These are phyloP conservation scores for Geranium rotundifolium DNA, from an alignment of 345 rosid genomes.

Conservation along the genomic window DNA sequence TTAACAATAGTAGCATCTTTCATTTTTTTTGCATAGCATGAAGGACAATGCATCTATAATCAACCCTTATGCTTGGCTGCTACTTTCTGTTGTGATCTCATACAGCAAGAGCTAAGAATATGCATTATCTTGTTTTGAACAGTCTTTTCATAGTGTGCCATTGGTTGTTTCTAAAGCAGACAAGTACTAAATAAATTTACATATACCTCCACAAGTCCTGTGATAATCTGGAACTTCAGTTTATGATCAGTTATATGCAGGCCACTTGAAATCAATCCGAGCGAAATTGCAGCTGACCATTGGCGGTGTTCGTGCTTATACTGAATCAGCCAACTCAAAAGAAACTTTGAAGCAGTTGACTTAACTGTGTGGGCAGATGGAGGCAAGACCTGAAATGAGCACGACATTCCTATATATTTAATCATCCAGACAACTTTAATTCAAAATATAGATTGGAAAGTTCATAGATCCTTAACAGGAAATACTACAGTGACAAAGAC, in stretches of 20 bases:
- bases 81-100: neutral
- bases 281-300: conserved; percentile 91
- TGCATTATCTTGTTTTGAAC: conserved; percentile 3
- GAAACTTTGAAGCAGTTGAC: conserved; percentile 72
- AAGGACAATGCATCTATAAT: neutral
- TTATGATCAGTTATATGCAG: conserved; percentile 73
- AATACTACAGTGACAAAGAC: neutral
- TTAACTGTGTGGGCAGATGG: conserved; percentile 63
- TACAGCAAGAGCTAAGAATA: neutral
- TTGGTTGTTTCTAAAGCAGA: neutral
- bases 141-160: neutral
- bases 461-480: neutral
- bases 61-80: neutral
- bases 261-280: conserved; percentile 71
- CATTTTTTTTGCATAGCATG: neutral
- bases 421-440: neutral
- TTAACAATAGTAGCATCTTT: neutral
- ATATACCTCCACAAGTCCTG: conserved; percentile 68
- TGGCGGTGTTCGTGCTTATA: conserved; percentile 85
- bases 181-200: conserved; percentile 6
- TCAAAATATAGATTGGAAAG: neutral
- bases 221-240: conserved; percentile 62
- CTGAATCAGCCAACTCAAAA: conserved; percentile 66
- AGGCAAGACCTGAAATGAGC: conserved; percentile 58
- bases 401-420: no score